These are phyloP conservation scores for Pythium coloratum DNA, from an alignment of 352 stramenopile genomes.

Conservation along the genomic window DNA sequence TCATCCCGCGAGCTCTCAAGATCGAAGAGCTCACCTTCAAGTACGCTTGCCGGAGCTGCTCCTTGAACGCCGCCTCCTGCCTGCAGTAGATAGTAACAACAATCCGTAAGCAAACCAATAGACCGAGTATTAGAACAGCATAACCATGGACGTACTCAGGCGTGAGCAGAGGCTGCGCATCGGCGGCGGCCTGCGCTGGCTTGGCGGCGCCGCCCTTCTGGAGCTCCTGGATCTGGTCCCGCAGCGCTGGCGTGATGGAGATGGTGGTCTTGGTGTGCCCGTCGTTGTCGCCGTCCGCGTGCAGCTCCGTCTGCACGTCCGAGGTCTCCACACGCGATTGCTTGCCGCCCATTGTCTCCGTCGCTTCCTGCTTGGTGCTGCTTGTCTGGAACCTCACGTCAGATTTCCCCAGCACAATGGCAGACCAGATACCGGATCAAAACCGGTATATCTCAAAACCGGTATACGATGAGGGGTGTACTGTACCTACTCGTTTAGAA, in stretches of 20 bases:
- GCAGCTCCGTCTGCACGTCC: conserved; percentile 56
- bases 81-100: conserved; percentile 24
- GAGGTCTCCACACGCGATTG: conserved; percentile 73
- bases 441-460: neutral
- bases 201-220: conserved; percentile 30
- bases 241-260: conserved; percentile 64
- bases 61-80: conserved; percentile 63
- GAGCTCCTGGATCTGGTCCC: conserved; percentile 66
- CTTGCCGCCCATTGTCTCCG: conserved; percentile 61
- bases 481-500: neutral
- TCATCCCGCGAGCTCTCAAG: neutral
- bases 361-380: conserved; percentile 9
- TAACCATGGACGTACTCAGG: conserved; percentile 38
- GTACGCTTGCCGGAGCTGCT: conserved; percentile 79
- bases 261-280: conserved; percentile 56
- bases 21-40: conserved; percentile 43
- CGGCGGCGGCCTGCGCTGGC: conserved; percentile 12
- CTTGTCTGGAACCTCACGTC: conserved; percentile 35
- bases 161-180: conserved; percentile 28
- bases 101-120: neutral
- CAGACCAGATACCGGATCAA: neutral
- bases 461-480: neutral
- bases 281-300: conserved; percentile 42
- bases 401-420: conserved; percentile 19
- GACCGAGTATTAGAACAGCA: neutral